Base-by-base conservation (phyloP, 2,329 filamentous ascomycete genomes). In the Neonectria magnoliae region DNA sequence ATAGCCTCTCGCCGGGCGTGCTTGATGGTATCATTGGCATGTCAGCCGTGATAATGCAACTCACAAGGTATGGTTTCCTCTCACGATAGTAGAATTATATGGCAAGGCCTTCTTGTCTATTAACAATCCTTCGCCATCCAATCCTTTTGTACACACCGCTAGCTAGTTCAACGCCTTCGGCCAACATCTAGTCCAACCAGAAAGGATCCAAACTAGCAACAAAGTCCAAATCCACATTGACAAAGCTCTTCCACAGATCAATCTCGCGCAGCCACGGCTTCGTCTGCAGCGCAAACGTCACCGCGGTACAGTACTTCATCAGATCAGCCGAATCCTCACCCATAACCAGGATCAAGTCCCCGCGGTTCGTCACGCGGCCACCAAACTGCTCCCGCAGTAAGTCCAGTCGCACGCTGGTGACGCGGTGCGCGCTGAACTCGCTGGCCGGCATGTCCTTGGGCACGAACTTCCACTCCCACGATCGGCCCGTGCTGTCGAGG, bases 201-300 rank as follows among this genome's bases (percentile, higher is more conserved):
- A 55, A 64, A 1, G 57, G 14, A 20, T 74, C 71, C 31, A 75
- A 53, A 0, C 53, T 52, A 10, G 62, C 38, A 5, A 76, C 7
- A 41, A 76, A 64, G 1, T 60, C 68, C 33, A 73, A 22, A 7
- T 69, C 69, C 8, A 76, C 72, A 45, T 76, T 73, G 0, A 76
- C 57, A 27, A 76, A 76, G 33, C 73, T 76, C 71, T 76, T 75
- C 68, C 69, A 75, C 8, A 75, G 9, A 14, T 76, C 72, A 53
- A 76, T 50, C 10, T 76, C 73, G 1, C 69, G 66, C 13, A 74
- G 20, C 71, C 75, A 76, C 11, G 74, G 71, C 65, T 72, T 76
- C 16, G 71, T 76, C 62, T 76, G 73, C 1, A 76, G 33, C 0
- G 69, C 70, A 70, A 76, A 76, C 9, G 68, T 66, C 7, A 73